Conservation (phyloP, 1,284 basidiomycete genomes). For the Ganoderma meredithae region DNA sequence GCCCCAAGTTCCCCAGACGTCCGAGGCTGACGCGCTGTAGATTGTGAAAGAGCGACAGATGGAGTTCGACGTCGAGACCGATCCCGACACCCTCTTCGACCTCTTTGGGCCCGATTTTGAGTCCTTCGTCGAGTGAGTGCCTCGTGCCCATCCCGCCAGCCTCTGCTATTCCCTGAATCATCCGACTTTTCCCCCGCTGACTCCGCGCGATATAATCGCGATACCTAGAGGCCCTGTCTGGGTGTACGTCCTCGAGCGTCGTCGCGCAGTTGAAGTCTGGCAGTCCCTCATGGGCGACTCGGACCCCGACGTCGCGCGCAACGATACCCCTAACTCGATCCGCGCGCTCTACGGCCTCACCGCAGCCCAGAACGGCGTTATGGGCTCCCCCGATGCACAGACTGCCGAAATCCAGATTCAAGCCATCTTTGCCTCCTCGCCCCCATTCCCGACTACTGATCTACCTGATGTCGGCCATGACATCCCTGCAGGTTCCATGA, state of each 20-base stretch:
- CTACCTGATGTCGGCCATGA: slow-evolving; percentile 56
- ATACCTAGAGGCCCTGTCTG: slow-evolving; percentile 75
- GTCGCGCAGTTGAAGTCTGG: slow-evolving; percentile 80
- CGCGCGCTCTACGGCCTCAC: slow-evolving; percentile 72
- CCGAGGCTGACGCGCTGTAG: slow-evolving; percentile 43
- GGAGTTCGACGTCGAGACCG: slow-evolving; percentile 82
- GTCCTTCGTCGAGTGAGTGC: slow-evolving; percentile 74
- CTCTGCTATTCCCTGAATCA: slow-evolving; percentile 11
- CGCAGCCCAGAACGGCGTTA: slow-evolving; percentile 64
- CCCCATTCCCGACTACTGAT: slow-evolving; percentile 73
- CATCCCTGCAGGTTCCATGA: slow-evolving; percentile 50
- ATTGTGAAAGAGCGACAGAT: slow-evolving; percentile 85
- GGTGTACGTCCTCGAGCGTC: slow-evolving; percentile 85
- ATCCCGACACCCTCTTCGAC: slow-evolving; percentile 77
- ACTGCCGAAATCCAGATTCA: slow-evolving; percentile 79
- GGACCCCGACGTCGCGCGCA: slow-evolving; percentile 63
- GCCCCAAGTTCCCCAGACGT: neutral
- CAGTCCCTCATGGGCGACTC: slow-evolving; percentile 72
- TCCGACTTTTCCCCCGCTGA: slow-evolving; percentile 12
- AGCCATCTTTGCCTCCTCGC: slow-evolving; percentile 78
- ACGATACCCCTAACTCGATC: slow-evolving; percentile 64
- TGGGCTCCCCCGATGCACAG: slow-evolving; percentile 69
- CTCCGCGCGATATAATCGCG: neutral
- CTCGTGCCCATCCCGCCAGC: slow-evolving; percentile 15
- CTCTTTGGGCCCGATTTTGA: slow-evolving; percentile 79